Base-by-base conservation (phyloP, 2,329 filamentous ascomycete species). In the Fusarium sp. region DNA sequence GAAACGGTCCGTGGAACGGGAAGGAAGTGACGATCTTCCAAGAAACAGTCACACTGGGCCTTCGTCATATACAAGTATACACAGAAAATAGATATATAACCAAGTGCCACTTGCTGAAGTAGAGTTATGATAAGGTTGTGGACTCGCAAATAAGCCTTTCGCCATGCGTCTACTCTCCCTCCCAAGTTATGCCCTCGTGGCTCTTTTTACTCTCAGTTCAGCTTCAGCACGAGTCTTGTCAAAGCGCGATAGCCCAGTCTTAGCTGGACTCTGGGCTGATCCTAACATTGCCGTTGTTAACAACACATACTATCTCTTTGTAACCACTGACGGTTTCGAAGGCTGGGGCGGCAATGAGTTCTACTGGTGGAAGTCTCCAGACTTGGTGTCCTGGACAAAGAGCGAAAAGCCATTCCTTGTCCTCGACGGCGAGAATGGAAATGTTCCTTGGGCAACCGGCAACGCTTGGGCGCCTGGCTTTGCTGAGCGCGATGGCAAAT, bases 401-500 rank as follows among this genome's bases (percentile, higher is more conserved):
- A 77, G 79, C 5, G 72, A 77, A 1, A 53, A 81, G 16, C 83
- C 84, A 0, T 80, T 86, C 68, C 79, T 86, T 22, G 81, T 78
- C 0, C 80, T 86, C 3, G 80, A 85, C 44, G 83, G 83, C n/a
- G 77, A 79, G 0, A 76, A 74, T 25, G 83, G 83, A 14, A 85
- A 90, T 60, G 84, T 91, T 2, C 88, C 88, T 3, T 91, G 90
- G 90, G 88, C 88, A 0, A 85, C 82, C 2, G 90, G 90, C 64
- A 90, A 91, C 71, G 85, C 90, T 6, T 91, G 90, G 89, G 89
- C 89, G 0, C 90, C 90, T 0, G 88, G 89, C 54, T 89, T 90
- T 4, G 87, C 87, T 2, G 79, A 81, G 51, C 87, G 87, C 52
- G 81, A 87, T 62, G 88, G 87, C 0, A 89, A 88, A 78, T 91